Percentiles rank a stretch among this genome's conserved stretches.
These are phyloP conservation scores for Phyllosticta citriasiana DNA, from an alignment of 2,329 filamentous ascomycete genomes.

Conservation along the genomic window DNA sequence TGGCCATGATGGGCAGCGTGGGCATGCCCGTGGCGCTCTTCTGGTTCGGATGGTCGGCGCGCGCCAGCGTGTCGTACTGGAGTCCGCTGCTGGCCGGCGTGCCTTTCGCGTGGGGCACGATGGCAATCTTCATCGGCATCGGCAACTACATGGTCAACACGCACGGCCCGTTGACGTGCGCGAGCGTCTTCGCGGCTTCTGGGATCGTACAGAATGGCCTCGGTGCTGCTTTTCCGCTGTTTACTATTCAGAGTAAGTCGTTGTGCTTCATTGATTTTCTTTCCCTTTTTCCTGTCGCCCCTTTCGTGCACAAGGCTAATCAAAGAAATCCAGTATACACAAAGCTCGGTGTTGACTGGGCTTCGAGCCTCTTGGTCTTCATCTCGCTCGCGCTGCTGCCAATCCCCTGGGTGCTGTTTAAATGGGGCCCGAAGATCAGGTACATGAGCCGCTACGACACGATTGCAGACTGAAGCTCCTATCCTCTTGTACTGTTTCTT, in stretches of 20 bases:
- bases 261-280: neutral
- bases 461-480: neutral
- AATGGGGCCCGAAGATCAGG: constrained; percentile 18
- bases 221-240: constrained; percentile 17
- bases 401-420: constrained; percentile 22
- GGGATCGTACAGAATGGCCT: constrained; percentile 28
- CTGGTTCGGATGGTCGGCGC: constrained; percentile 31
- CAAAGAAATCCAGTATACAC: constrained; percentile 10
- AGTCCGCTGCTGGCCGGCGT: constrained; percentile 24
- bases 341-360: neutral
- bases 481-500: neutral
- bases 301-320: neutral
- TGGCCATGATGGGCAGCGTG: constrained; percentile 26
- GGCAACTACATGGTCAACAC: constrained; percentile 23
- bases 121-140: constrained; percentile 24
- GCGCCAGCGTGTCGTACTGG: constrained; percentile 27
- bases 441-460: constrained; percentile 18
- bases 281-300: neutral
- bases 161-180: constrained; percentile 24
- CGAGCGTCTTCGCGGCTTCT: constrained; percentile 29
- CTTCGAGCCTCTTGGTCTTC: constrained; percentile 1
- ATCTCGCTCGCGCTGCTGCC: constrained; percentile 14
- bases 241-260: constrained; percentile 1
- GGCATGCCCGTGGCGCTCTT: constrained; percentile 25
- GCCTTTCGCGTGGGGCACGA: constrained; percentile 18